Percentiles rank a stretch among this genome's conserved stretches.
These are phyloP conservation scores for Antrodiella citrinella DNA, from an alignment of 768 basidiomycete species.

Conservation along the genomic window DNA sequence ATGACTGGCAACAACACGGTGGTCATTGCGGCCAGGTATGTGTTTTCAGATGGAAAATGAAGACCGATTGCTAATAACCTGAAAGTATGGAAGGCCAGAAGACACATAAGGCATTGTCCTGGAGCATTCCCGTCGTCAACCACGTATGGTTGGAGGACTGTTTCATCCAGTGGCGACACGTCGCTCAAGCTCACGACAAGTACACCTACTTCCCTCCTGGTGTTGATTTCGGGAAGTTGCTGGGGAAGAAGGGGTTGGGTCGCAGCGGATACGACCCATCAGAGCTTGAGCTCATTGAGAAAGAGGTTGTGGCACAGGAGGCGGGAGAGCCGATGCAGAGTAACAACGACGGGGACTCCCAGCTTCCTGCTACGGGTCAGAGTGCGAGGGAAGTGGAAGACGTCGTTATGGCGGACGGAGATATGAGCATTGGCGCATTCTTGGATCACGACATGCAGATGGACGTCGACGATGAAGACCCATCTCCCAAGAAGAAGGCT, in stretches of 20 bases:
- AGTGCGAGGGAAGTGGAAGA: constrained; percentile 3
- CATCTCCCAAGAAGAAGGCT: constrained; percentile 2
- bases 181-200: constrained; percentile 55
- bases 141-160: constrained; percentile 92
- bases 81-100: constrained; percentile 38
- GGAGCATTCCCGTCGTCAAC: constrained; percentile 84
- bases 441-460: constrained; percentile 3
- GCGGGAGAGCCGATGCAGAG: not conserved
- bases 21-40: constrained; percentile 79
- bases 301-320: constrained; percentile 17
- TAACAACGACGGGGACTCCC: not conserved
- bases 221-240: constrained; percentile 48
- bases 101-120: constrained; percentile 61
- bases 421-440: constrained; percentile 5
- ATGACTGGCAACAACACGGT: constrained; percentile 74
- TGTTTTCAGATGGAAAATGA: too few species aligned
- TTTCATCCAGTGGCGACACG: constrained; percentile 67
- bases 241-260: constrained; percentile 25
- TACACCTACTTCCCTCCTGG: constrained; percentile 66
- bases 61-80: too few species aligned
- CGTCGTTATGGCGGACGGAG: not conserved
- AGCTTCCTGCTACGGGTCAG: not conserved
- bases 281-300: constrained; percentile 24
- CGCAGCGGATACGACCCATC: constrained; percentile 19
- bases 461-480: not conserved